These are phyloP conservation scores for Wickerhamiella infanticola DNA, from an alignment of 1,139 yeast species.

Conservation along the genomic window DNA sequence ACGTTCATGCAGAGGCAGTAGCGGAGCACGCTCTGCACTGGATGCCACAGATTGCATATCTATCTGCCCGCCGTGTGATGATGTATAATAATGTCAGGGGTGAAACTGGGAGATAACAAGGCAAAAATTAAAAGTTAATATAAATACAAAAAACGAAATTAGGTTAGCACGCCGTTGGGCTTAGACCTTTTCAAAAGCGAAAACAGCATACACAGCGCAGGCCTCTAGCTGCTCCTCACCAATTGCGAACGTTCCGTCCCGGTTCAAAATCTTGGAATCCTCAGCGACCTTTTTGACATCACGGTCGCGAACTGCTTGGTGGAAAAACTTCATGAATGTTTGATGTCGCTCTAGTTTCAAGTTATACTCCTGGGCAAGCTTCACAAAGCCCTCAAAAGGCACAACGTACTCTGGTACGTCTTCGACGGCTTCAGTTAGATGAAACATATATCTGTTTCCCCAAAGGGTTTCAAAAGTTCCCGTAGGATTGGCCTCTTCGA, in stretches of 20 bases:
- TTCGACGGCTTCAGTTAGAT: slow-evolving; percentile 82
- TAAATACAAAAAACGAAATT: not conserved
- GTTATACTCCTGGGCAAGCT: slow-evolving; percentile 61
- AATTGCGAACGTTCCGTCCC: slow-evolving; percentile 72
- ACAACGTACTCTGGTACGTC: slow-evolving; percentile 97
- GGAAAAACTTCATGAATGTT: slow-evolving; percentile 72
- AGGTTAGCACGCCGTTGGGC: not conserved
- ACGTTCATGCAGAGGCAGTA: not conserved
- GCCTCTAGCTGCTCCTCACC: slow-evolving; percentile 88
- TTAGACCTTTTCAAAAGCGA: slow-evolving; percentile 36
- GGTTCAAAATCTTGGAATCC: slow-evolving; percentile 23
- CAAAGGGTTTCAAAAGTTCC: slow-evolving; percentile 49
- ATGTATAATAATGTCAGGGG: not conserved
- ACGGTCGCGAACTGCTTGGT: slow-evolving; percentile 56
- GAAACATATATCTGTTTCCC: slow-evolving; percentile 75
- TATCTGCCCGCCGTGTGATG: not conserved
- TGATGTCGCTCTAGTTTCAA: slow-evolving; percentile 55
- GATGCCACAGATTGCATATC: not conserved
- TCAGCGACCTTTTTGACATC: slow-evolving; percentile 40
- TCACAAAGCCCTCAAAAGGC: slow-evolving; percentile 77
- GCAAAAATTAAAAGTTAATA: not conserved
- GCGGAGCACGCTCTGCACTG: not conserved
- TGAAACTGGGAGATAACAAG: not conserved
- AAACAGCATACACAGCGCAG: slow-evolving; percentile 66
- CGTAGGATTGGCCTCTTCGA: slow-evolving; percentile 56